Conservation (phyloP, 2,329 filamentous ascomycete genomes). For the Exophiala viscosa region DNA sequence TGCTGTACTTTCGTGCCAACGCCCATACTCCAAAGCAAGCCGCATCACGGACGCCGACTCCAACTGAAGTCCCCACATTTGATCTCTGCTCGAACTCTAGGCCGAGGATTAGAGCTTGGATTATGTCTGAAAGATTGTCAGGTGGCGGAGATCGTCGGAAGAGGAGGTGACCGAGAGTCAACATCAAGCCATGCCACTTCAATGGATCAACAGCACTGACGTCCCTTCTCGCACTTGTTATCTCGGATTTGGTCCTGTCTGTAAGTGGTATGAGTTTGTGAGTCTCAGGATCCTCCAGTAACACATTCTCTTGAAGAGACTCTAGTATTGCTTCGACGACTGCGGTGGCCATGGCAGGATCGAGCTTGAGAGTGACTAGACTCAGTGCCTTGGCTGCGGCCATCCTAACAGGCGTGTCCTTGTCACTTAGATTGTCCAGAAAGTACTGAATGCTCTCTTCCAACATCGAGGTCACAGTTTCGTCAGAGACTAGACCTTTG, state of each 20-base stretch:
- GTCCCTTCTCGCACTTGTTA: conserved; percentile 44
- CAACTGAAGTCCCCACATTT: conserved; percentile 77
- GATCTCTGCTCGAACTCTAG: conserved; percentile 86
- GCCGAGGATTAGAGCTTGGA: conserved; percentile 73
- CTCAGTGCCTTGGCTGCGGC: conserved; percentile 91
- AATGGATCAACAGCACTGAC: conserved; percentile 73
- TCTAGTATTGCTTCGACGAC: conserved; percentile 83
- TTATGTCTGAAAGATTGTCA: conserved; percentile 65
- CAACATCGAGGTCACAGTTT: conserved; percentile 51
- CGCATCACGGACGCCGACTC: conserved; percentile 88
- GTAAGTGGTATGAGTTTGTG: conserved; percentile 37
- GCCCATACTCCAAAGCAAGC: conserved; percentile 97
- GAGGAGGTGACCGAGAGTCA: conserved; percentile 80
- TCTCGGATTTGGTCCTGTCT: conserved; percentile 36
- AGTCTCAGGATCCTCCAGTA: conserved; percentile 49
- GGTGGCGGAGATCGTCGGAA: conserved; percentile 78
- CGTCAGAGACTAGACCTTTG: conserved; percentile 29
- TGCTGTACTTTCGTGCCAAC: conserved; percentile 79
- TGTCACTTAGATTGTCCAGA: conserved; percentile 73
- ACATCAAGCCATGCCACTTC: conserved; percentile 86
- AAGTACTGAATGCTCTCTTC: conserved; percentile 81
- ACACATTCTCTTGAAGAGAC: conserved; percentile 59
- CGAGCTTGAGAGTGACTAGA: conserved; percentile 75
- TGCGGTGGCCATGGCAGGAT: conserved; percentile 75
- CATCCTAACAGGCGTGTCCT: conserved; percentile 84